Evolutionary conservation across 1,284 basidiomycete genomes (phyloP), one percentile per base, ranked within the genome.

Genomic region (Marasmius tenuissimus): DNA sequence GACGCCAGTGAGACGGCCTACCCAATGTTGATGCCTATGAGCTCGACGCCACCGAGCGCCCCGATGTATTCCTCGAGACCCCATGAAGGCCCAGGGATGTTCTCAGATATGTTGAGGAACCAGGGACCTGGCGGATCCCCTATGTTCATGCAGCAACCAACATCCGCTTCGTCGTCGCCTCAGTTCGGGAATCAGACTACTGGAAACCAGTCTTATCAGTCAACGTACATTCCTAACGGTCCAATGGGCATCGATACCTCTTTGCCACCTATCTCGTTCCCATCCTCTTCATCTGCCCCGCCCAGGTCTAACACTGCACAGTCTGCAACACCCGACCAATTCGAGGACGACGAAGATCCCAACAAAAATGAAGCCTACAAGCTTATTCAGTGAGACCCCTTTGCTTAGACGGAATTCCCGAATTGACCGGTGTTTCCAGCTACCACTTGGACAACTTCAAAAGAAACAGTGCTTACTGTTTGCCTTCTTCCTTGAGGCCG

Each of bases 371-470:
- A 93, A 70, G 91, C 92, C 0, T 85, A 88, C 66, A 93, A 93
- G 73, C 81, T 94, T n/a, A 90, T 94, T 63, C 84, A 85, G 89
- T 92, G 68, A 34, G 84, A 27, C 73, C 22, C 56, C 42, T 54
- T 45, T 18, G 34, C 33, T 38, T 11, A 51, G 51, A 22, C 35
- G 12, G 35, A 16, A 42, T 38, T 9, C 40, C 54, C 42, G 59
- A 55, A 45, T 64, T 59, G 27, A 52, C 40, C 47, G 12, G 39
- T 22, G 49, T 52, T 49, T 35, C 14, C 58, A 88, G 92, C 62
- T 95, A 96, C 72, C 93, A 96, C 71, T 79, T 96, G 56, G 91
- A 94, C 68, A 96, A 96, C 70, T 93, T 88, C 72, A 89, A 87
- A 72, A 80, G 89, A 61, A 91, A 91, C 65, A 85, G 88, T 61